Percentiles rank a stretch among this genome's conserved stretches.
Evolutionary conservation across 305 asterid genomes (phyloP).

Genomic region (Ilex paraguariensis): DNA sequence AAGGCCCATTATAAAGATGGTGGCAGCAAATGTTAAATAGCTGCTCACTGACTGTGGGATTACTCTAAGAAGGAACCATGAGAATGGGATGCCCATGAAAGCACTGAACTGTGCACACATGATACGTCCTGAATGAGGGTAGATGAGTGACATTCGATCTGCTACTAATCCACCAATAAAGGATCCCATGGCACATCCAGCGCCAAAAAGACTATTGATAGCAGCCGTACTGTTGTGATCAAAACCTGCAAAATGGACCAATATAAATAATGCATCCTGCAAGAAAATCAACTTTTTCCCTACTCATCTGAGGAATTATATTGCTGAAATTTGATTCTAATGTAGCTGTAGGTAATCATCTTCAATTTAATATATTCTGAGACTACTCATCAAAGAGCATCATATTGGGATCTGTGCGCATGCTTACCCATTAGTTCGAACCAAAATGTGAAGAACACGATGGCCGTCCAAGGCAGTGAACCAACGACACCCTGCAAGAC

Average conservation of each 20-base stretch:
- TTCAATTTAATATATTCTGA: too few relatives aligned
- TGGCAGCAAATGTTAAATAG: constrained; percentile 57
- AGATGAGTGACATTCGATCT: constrained; percentile 57
- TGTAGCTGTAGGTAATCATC: too few relatives aligned
- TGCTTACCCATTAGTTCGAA: constrained; percentile 78
- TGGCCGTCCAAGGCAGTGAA: constrained; percentile 90
- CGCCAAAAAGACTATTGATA: constrained; percentile 76
- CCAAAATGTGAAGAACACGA: constrained; percentile 89
- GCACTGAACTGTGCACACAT: constrained; percentile 94
- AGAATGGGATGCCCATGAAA: constrained; percentile 90
- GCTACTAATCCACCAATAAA: constrained; percentile 85
- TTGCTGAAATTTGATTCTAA: not conserved
- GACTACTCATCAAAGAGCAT: not conserved
- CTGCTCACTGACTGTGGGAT: constrained; percentile 64
- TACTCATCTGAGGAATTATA: not conserved
- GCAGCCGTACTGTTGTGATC: constrained; percentile 86
- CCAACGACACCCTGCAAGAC: constrained; percentile 95
- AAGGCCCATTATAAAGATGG: constrained; percentile 87
- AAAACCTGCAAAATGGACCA: constrained; percentile 49
- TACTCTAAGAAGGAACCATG: constrained; percentile 61
- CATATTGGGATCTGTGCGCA: not conserved
- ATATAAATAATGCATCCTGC: too few relatives aligned
- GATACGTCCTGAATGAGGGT: constrained; percentile 75
- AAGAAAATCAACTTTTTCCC: too few relatives aligned
- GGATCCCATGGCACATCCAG: constrained; percentile 89